These are phyloP conservation scores for Aspergillus conjunctus DNA, from an alignment of 495 filamentous ascomycete genomes.

Conservation along the genomic window DNA sequence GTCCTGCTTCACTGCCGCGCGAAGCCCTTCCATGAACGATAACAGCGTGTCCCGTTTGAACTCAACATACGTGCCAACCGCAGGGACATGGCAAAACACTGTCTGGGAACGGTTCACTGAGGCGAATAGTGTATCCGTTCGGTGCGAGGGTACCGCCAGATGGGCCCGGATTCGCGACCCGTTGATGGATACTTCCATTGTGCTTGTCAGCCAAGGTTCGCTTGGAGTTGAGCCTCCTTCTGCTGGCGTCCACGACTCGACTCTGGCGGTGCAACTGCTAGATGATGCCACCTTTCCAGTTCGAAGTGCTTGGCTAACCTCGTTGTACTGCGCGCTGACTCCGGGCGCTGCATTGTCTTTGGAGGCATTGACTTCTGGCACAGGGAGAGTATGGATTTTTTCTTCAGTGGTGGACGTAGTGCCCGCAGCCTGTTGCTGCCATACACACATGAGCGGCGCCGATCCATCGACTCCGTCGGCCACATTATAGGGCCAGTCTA, in stretches of 20 bases:
- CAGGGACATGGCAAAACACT: conserved; percentile 25
- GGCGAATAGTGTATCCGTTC: conserved; percentile 58
- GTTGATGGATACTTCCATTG: conserved; percentile 18
- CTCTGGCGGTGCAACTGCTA: neutral
- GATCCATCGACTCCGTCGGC: neutral
- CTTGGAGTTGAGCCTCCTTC: neutral
- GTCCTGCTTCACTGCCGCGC: conserved; percentile 70
- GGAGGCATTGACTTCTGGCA: neutral
- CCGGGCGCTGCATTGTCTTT: neutral
- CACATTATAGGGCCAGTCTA: conserved; percentile 20
- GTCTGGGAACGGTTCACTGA: conserved; percentile 39
- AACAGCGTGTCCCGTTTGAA: conserved; percentile 75
- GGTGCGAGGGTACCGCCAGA: conserved; percentile 61
- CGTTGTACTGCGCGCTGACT: neutral
- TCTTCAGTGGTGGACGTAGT: neutral
- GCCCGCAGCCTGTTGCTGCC: conserved; percentile 11
- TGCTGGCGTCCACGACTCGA: neutral
- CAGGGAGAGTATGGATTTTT: conserved; percentile 12
- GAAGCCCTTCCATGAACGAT: conserved; percentile 59
- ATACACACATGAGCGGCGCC: conserved; percentile 22
- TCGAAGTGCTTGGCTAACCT: neutral
- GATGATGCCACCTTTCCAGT: neutral
- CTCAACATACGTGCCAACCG: conserved; percentile 46
- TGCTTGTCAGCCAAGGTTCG: neutral
- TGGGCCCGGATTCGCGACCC: conserved; percentile 38